Base-by-base conservation (phyloP, 768 basidiomycete genomes). In the Russula abietina region DNA sequence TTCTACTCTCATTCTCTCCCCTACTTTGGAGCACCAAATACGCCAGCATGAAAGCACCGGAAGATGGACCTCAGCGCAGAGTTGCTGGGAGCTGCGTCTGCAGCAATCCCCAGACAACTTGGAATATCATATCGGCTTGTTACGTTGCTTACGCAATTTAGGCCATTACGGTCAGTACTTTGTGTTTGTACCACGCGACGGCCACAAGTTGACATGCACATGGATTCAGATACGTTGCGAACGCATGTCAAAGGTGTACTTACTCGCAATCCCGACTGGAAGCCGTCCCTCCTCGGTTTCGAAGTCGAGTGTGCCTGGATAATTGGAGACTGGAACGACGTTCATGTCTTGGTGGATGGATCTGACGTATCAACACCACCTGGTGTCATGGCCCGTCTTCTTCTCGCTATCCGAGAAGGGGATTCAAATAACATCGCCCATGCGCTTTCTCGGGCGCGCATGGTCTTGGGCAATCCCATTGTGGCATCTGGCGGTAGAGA, bases 1-100 rank as follows among this genome's bases (percentile, higher is more conserved):
- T 36, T 97, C 97, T 0, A 85, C 89, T 7, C 76, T 89, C 68
- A 89, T 98, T 60, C 75, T 98, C 14, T 85, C 89, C 0, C 97
- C 97, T 0, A 91, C 91, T 3, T 73, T 98, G 52, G 92, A 98
- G 67, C 93, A 97, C 73, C 93, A 97, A 73, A 98, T 99, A 64
- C 87, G 97, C 48, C 91, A 98, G 70, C 97, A 99, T 69, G 97
- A 99, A 73, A 95, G 89, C 67, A 96, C 91, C 2, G 97, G 97
- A 0, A 81, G 87, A 48, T 99, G 97, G 97, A 98, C 97, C 2
- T 89, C 94, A 10, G 96, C 97, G 9, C 97, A 98, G 73, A 98
- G 96, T 70, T 99, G 97, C 70, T 99, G 97, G 97, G 97, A 99
- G 74, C 87, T 98, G 14, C 83, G 88, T 53, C 79, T 99, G 17